Evolutionary conservation across 257 asterid species (phyloP).

Genomic region (Lithospermum erythrorhizon): DNA sequence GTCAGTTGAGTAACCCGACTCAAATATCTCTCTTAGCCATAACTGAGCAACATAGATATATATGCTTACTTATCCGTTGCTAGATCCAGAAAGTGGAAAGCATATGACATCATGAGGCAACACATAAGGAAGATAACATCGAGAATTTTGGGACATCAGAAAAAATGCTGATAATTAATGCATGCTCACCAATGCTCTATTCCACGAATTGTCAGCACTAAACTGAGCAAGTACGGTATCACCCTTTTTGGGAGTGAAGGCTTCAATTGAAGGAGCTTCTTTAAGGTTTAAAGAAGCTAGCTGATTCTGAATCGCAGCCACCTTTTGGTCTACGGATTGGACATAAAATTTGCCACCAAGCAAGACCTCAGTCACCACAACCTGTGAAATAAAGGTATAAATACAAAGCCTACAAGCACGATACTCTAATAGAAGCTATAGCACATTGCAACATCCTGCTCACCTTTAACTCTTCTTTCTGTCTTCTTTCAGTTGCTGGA

Average conservation of each 20-base stretch:
- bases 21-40: too few species aligned
- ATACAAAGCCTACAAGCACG: constrained; percentile 4
- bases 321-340: constrained; percentile 83
- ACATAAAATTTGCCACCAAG: constrained; percentile 89
- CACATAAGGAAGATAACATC: not conserved
- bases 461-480: constrained; percentile 20
- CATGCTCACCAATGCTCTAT: constrained; percentile 84
- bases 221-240: constrained; percentile 80
- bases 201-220: constrained; percentile 92
- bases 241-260: constrained; percentile 85
- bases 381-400: constrained; percentile 28
- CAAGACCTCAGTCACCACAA: constrained; percentile 69
- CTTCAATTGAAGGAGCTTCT: constrained; percentile 75
- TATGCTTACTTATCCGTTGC: constrained; percentile 56
- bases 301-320: constrained; percentile 66
- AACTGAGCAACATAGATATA: constrained; percentile 34
- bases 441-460: not conserved
- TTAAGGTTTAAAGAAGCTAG: constrained; percentile 69
- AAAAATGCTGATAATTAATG: constrained; percentile 2
- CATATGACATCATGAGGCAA: constrained; percentile 29
- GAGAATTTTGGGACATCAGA: not conserved
- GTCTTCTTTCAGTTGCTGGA: constrained; percentile 15
- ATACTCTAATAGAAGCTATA: not conserved
- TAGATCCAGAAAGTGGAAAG: constrained; percentile 61
- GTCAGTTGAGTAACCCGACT: too few species aligned